Base-by-base conservation (phyloP, 1,284 basidiomycete genomes). In the Fomitopsis schrenkii region DNA sequence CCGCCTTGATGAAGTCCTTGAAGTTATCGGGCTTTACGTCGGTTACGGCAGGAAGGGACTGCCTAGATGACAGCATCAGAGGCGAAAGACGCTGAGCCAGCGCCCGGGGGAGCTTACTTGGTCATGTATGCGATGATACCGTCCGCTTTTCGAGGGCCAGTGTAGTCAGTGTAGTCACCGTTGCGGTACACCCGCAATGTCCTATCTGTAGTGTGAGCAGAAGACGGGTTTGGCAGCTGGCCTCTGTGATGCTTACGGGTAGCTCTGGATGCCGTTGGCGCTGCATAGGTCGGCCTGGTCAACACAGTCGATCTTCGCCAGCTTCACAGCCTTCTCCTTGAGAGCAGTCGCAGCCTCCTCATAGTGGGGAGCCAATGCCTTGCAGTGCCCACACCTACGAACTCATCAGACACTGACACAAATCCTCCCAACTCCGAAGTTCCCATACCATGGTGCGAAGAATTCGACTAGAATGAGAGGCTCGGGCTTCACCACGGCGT, bases 81-180 rank as follows among this genome's bases (percentile, higher is more conserved):
- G 8, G 22, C n/a, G 35, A 44, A 22, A 48, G 55, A 35, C 7
- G 19, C 5, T 38, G 5, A 2, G 14, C 55, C 22, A 36, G 14
- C 5, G n/a, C 33, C 5, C 14, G 22, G 80, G 35, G 38, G 38
- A 14, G 14, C 90, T 69, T 67, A 95, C 95, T 99, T 98, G 81
- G 86, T 77, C 97, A 99, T 98, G 83, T 98, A 98, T 74, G 88
- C 90, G 75, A 98, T 82, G 72, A 99, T 99, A 36, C 97, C 97
- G 68, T 99, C 97, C 17, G 95, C 90, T 78, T 98, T 94, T 62
- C 97, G 85, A 50, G 95, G 91, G 55, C 97, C 97, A 64, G 74
- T 77, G 79, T 99, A 99, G 59, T 95, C 91, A 26, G 80, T 74
- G 48, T 88, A 75, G 46, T 85, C 84, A 62, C 97, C 97, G 65